A percentile compares a stretch with the other conserved stretches of the same genome.
Conservation (phyloP, 257 asterid species). For the Handroanthus guayacan region DNA sequence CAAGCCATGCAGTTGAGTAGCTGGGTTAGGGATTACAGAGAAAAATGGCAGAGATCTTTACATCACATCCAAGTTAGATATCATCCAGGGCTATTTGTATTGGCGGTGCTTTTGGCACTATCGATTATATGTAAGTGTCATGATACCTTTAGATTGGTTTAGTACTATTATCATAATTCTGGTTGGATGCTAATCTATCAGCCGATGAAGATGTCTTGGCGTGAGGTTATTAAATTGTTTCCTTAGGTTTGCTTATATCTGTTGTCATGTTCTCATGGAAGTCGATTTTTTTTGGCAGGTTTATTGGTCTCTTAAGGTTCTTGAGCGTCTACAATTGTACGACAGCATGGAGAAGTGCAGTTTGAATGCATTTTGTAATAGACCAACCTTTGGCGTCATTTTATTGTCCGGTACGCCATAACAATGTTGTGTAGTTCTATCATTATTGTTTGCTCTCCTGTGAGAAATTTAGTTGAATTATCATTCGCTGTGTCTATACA, state of each 20-base stretch:
- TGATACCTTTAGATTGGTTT: neutral
- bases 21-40: slow-evolving; percentile 37
- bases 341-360: neutral
- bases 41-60: slow-evolving; percentile 30
- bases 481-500: neutral
- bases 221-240: neutral
- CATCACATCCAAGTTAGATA: slow-evolving; percentile 30
- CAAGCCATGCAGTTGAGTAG: slow-evolving; percentile 28
- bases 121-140: slow-evolving; percentile 36
- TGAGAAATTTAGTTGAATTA: slow-evolving; percentile 1
- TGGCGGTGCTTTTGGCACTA: slow-evolving; percentile 33
- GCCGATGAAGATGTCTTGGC: neutral
- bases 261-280: neutral
- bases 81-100: slow-evolving; percentile 32
- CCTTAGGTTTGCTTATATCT: neutral
- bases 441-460: neutral
- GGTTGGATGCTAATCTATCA: neutral
- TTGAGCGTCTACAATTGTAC: slow-evolving; percentile 9
- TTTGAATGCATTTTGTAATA: slow-evolving; percentile 7
- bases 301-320: slow-evolving; percentile 20
- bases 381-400: neutral
- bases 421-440: neutral
- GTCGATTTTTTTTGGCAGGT: slow-evolving; percentile 33
- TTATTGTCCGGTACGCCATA: neutral
- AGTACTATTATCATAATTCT: neutral